Evolutionary conservation across 176 grass and related monocot species (phyloP).

Genomic region (Oryza punctata): DNA sequence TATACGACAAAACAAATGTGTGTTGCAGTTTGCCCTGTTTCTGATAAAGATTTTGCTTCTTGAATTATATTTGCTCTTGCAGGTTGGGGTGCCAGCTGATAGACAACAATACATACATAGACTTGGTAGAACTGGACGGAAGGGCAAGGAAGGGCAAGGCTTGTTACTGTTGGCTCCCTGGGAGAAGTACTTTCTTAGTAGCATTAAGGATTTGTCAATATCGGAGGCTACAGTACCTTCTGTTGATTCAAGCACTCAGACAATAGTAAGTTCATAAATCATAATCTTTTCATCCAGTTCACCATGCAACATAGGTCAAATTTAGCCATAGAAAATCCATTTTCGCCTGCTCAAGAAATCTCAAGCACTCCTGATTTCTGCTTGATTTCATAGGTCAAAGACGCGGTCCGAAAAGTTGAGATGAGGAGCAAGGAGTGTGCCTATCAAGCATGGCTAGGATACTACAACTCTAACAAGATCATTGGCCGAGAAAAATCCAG

Average conservation of each 20-base stretch:
- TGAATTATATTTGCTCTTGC: constrained; percentile 33
- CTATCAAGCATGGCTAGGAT: constrained; percentile 96
- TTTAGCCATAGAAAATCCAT: background rate
- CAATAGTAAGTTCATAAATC: constrained; percentile 49
- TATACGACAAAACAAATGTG: background rate
- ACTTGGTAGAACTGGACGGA: constrained; percentile 81
- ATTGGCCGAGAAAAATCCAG: constrained; percentile 63
- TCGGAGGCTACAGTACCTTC: constrained; percentile 45
- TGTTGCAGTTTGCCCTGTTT: background rate
- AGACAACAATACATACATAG: constrained; percentile 93
- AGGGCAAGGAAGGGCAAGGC: constrained; percentile 84
- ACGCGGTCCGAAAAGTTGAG: constrained; percentile 52
- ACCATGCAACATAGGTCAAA: background rate
- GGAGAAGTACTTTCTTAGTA: constrained; percentile 66
- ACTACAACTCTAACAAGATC: constrained; percentile 78
- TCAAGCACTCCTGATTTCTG: constrained; percentile 11
- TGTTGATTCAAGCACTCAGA: constrained; percentile 48
- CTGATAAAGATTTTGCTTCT: background rate
- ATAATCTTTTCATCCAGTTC: background rate
- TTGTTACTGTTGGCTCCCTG: constrained; percentile 80
- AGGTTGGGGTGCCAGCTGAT: constrained; percentile 81
- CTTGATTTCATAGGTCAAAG: constrained; percentile 57
- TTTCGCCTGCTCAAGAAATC: constrained; percentile 3
- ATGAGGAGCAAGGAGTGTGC: constrained; percentile 78
- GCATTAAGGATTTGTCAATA: constrained; percentile 74